A percentile compares a stretch with the other conserved stretches of the same genome.
phyloP scores from a whole-genome alignment of 2,329 filamentous ascomycete genomes.

The Metarhizium album region DNA sequence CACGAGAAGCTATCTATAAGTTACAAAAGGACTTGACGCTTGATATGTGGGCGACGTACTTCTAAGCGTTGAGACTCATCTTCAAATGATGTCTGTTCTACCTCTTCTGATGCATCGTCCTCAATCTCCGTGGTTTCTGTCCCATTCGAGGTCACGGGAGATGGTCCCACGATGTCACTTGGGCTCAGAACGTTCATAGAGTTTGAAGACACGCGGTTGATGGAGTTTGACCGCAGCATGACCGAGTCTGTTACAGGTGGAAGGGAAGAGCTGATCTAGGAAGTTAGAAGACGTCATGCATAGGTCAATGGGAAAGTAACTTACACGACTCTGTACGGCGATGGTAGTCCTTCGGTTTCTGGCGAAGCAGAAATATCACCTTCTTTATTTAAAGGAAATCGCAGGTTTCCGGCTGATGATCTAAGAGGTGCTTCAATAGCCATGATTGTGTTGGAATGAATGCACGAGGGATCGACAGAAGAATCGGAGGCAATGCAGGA shows the following conservation, averaged over 20 bases:
- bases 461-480: not conserved
- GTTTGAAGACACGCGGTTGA: conserved; percentile 36
- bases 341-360: conserved; percentile 37
- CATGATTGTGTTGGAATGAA: conserved; percentile 14
- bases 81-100: conserved; percentile 22
- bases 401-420: conserved; percentile 44
- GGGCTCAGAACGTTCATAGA: conserved; percentile 49
- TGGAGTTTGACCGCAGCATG: conserved; percentile 41
- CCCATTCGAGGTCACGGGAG: conserved; percentile 75
- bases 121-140: conserved; percentile 79
- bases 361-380: conserved; percentile 44
- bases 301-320: conserved; percentile 12
- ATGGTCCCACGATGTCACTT: conserved; percentile 65
- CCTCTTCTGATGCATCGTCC: conserved; percentile 58
- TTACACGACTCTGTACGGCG: conserved; percentile 42
- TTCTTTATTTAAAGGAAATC: conserved; percentile 30
- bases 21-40: conserved; percentile 6
- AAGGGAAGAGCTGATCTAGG: conserved; percentile 22
- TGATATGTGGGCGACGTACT: conserved; percentile 13
- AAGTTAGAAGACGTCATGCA: conserved; percentile 4
- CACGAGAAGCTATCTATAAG: conserved; percentile 33
- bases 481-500: not conserved
- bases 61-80: conserved; percentile 17
- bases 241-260: conserved; percentile 30
- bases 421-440: conserved; percentile 44